Percentiles rank a stretch among this genome's conserved stretches.
phyloP scores from a whole-genome alignment of 2,329 filamentous ascomycete genomes.

The Zasmidium angulare region DNA sequence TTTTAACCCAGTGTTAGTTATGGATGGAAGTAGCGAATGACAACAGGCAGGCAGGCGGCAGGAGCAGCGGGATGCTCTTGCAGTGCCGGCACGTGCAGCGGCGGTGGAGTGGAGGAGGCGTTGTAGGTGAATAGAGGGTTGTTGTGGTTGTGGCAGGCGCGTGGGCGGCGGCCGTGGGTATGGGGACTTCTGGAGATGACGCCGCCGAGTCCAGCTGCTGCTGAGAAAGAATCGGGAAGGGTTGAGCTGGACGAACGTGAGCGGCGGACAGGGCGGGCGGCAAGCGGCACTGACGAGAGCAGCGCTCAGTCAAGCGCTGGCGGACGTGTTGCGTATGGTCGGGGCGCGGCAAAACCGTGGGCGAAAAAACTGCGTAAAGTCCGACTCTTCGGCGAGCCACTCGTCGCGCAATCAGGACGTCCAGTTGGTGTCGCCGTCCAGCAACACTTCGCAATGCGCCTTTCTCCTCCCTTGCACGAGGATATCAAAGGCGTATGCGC shows the following conservation, averaged over 20 bases:
- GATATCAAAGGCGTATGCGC: too few species aligned
- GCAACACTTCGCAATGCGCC: background rate
- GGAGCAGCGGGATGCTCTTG: background rate
- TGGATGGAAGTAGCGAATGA: slow-evolving; percentile 2
- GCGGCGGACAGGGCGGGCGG: background rate
- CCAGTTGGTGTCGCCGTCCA: background rate
- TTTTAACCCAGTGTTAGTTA: background rate
- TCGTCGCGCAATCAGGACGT: background rate
- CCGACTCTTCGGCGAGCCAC: background rate
- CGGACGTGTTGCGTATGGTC: background rate
- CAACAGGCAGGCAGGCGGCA: background rate
- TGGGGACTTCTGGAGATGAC: background rate
- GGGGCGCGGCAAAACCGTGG: background rate
- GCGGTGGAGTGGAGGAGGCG: too few species aligned
- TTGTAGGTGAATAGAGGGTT: too few species aligned
- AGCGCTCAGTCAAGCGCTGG: background rate
- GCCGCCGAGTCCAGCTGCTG: background rate
- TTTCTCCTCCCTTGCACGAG: too few species aligned
- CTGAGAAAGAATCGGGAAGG: background rate
- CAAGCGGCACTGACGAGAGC: background rate
- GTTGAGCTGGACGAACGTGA: background rate
- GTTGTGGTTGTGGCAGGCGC: background rate
- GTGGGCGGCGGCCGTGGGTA: background rate
- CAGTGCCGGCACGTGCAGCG: too few species aligned
- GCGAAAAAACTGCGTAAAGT: background rate